phyloP scores from a whole-genome alignment of 192 early-diverging fungal genomes.

The Geranomyces variabilis region DNA sequence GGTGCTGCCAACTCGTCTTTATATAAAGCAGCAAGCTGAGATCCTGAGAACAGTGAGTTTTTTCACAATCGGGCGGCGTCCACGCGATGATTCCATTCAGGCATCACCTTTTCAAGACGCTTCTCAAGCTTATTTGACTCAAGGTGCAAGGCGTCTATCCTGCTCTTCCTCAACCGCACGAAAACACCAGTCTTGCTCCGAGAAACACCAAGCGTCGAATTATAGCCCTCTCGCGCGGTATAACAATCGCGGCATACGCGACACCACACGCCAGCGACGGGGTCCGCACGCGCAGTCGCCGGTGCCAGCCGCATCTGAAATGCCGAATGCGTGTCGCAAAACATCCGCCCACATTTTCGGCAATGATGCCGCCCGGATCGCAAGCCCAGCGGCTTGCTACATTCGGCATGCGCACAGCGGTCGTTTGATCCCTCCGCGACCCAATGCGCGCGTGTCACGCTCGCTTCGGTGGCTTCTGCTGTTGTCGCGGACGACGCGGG shows the following conservation, averaged over 20 bases:
- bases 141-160: constrained; percentile 39
- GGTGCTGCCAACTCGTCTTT: constrained; percentile 12
- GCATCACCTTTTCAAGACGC: constrained; percentile 56
- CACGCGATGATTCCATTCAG: too few relatives aligned
- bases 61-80: too few relatives aligned
- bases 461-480: constrained; percentile 20
- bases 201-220: constrained; percentile 46
- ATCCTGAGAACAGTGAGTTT: constrained; percentile 4
- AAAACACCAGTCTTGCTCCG: constrained; percentile 43
- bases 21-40: constrained; percentile 27
- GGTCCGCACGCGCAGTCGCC: constrained; percentile 48
- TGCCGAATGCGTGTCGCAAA: constrained; percentile 49
- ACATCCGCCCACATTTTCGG: constrained; percentile 53
- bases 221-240: constrained; percentile 41
- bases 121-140: constrained; percentile 59
- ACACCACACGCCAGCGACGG: constrained; percentile 47
- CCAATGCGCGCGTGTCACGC: constrained; percentile 47
- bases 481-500: constrained; percentile 6
- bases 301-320: constrained; percentile 47
- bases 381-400: constrained; percentile 45
- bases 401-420: constrained; percentile 29
- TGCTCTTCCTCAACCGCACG: constrained; percentile 39
- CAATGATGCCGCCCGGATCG: constrained; percentile 54
- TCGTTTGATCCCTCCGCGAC: constrained; percentile 35
- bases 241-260: constrained; percentile 55